A percentile compares a stretch with the other conserved stretches of the same genome.
phyloP scores from a whole-genome alignment of 73 alveolate genomes.

The Paramecium pentaurelia region DNA sequence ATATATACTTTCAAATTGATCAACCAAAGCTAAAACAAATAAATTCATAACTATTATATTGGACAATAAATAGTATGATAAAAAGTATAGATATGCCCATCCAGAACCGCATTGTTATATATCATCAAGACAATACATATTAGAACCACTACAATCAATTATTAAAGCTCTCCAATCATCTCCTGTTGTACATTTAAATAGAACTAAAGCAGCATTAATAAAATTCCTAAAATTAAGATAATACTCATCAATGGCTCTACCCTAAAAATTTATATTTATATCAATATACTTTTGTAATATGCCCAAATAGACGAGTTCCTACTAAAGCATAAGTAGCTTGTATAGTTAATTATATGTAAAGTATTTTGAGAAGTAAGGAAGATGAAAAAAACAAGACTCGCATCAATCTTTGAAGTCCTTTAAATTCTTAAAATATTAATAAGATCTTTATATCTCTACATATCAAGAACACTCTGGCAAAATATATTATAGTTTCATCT shows the following conservation, averaged over 20 bases:
- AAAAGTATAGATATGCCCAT: not conserved
- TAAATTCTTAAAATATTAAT: slow-evolving; percentile 1
- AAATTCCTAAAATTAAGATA: not conserved
- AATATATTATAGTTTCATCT: not conserved
- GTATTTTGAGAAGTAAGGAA: not conserved
- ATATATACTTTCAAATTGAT: slow-evolving; percentile 3
- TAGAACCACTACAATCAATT: not conserved
- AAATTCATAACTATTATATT: not conserved
- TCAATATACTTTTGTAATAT: not conserved
- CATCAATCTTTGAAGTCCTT: slow-evolving; percentile 11
- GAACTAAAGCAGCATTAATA: not conserved
- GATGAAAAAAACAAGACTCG: not conserved
- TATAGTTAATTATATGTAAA: not conserved
- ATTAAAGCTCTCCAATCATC: slow-evolving; percentile 40
- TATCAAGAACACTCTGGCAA: not conserved
- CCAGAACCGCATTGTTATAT: not conserved
- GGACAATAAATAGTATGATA: not conserved
- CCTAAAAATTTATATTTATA: not conserved
- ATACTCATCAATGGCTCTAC: not conserved
- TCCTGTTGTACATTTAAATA: slow-evolving; percentile 37
- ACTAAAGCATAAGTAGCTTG: not conserved
- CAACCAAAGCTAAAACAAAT: slow-evolving; percentile 33
- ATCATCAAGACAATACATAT: not conserved
- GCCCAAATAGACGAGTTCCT: not conserved
- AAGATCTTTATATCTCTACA: not conserved